Base-by-base conservation (phyloP, 108 stramenopile species). In the Nitzschia palea region DNA sequence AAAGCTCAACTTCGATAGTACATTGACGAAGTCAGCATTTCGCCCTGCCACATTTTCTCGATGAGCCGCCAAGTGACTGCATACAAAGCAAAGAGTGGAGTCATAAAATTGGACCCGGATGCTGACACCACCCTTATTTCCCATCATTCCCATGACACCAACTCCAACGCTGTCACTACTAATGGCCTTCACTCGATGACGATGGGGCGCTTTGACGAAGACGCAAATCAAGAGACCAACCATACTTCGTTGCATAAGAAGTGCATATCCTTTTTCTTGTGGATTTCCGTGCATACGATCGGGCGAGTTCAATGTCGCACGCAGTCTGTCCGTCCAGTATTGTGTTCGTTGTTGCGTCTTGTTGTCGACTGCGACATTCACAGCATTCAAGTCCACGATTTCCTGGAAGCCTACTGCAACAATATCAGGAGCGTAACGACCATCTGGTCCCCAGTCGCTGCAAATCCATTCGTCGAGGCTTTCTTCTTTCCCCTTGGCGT, bases 71-170 rank as follows among this genome's bases (percentile, higher is more conserved):
- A 99, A 79, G 79, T 99, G 99, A 27, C 82, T 79, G 62, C 92
- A 95, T 23, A 97, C 87, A 70, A 99, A 94, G 82, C 97, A 98
- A 22, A 99, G 50, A 6, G 90, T 89, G 23, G 94, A 84, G 80
- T 96, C 96, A 69, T 95, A 95, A 52, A 95, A 87, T 48, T 91
- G 82, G 14, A 97, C 53, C 9, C 98, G 89, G 20, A 97, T 77
- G 37, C 80, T 69, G 36, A 88, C 95, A 44, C 97, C 99, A 23
- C 99, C 99, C 77, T 99, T 99, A 77, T 99, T 99, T 48, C 99
- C 99, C 96, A 99, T 93, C 70, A 98, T 85, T 4, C 99, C 99
- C 95, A 97, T 96, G 54, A 98, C 94, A 30, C 97, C 97, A n/a
- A 97, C 95, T 18, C 95, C 88, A 3, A 96, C 96, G n/a, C 73